Conservation (phyloP, 495 filamentous ascomycete species). For the Oidiodendron maius region DNA sequence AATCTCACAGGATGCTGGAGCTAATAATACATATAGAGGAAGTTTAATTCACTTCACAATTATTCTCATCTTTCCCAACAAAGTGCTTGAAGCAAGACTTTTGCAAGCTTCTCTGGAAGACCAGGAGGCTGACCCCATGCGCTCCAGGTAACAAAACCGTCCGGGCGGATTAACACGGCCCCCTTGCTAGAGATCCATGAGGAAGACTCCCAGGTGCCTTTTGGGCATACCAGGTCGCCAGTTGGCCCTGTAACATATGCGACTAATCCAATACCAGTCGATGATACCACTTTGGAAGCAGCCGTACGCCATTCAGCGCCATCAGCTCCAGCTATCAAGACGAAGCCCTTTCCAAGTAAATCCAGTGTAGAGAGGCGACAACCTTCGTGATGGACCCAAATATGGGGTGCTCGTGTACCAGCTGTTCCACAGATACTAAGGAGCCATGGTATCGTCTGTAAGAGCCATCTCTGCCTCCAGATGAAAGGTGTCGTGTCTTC, state of each 20-base stretch:
- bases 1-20: not conserved
- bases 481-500: conserved; percentile 4
- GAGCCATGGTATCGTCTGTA: too few relatives aligned
- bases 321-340: conserved; percentile 31
- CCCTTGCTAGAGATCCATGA: conserved; percentile 34
- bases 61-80: not conserved
- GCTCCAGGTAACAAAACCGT: conserved; percentile 39
- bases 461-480: too few relatives aligned
- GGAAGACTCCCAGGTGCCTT: conserved; percentile 29
- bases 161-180: conserved; percentile 36
- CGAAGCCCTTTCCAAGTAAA: conserved; percentile 31
- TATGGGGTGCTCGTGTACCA: conserved; percentile 33
- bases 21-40: not conserved
- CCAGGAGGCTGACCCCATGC: not conserved
- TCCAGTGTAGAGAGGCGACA: conserved; percentile 32
- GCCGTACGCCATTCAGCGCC: conserved; percentile 29
- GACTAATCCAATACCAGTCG: conserved; percentile 21
- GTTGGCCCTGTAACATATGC: conserved; percentile 32
- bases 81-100: not conserved
- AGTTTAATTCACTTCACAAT: not conserved
- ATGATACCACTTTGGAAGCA: conserved; percentile 15
- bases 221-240: conserved; percentile 34
- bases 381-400: conserved; percentile 30
- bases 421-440: conserved; percentile 6
- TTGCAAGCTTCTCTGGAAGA: not conserved